Evolutionary conservation across 1,284 basidiomycete genomes (phyloP), one percentile per base, ranked within the genome.

Genomic region (Rhizopogon hawkerae): DNA sequence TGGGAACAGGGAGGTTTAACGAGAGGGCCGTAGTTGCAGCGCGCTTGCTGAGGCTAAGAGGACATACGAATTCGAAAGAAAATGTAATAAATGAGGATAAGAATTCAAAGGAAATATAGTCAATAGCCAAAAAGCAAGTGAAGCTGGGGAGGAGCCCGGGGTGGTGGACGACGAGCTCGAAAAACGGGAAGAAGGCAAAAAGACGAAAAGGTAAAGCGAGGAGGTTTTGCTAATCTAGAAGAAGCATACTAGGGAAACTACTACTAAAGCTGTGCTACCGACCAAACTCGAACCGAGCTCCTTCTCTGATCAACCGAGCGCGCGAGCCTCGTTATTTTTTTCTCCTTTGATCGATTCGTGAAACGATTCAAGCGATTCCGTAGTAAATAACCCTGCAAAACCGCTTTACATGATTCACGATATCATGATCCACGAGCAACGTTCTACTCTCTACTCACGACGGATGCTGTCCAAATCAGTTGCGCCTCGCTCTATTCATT

Each of bases 51-150:
- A 47, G 37, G 51, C 49, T 65, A 62, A 54, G 58, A 62, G 56
- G 47, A 64, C 64, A 66, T 67, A 35, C 47, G 56, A 55, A 31
- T 31, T 31, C 10, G 10, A 47, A 46, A 23, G 46, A 35, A 23
- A 48, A 23, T 47, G 43, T 38, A 48, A 31, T 51, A 51, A 55
- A 31, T 37, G 48, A 50, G 33, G 35, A 34, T 31, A 48, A 41
- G 38, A 6, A 33, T 18, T 24, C 7, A 24, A 63, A 63, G 31
- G 16, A 34, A 37, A 21, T 9, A 29, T 29, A 29, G 8, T 3
- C 26, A 29, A 26, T 8, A 26, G 26, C 26, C 26, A 26, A 26
- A 16, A 16, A 18, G 26, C 8, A 29, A 29, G 26, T 8, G 26
- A 29, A 29, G 9, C 26, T 23, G 21, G 21, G 8, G 26, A 8